phyloP scores from a whole-genome alignment of 345 rosid species.

The Lenwebbia sp. region DNA sequence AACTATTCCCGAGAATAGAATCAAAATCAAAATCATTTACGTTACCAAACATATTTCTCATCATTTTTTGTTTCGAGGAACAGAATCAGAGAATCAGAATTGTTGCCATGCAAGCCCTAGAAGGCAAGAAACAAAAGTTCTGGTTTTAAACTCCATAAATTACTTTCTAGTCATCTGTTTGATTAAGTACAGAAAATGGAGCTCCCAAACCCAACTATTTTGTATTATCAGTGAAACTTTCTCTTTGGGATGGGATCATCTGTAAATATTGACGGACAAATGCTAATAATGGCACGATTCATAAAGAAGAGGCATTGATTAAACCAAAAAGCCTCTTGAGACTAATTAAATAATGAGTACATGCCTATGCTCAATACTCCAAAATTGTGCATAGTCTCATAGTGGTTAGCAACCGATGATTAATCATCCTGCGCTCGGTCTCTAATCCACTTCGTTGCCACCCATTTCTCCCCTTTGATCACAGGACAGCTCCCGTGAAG shows the following conservation, averaged over 20 bases:
- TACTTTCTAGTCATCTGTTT: neutral
- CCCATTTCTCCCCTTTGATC: slow-evolving; percentile 79
- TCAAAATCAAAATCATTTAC: too few species aligned
- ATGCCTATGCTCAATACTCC: neutral
- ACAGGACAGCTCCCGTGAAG: slow-evolving; percentile 91
- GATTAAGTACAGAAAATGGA: neutral
- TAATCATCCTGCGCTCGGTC: slow-evolving; percentile 33
- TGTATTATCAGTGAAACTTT: neutral
- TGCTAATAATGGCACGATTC: neutral
- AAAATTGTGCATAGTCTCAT: neutral
- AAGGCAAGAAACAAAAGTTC: too few species aligned
- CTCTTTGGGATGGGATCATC: neutral
- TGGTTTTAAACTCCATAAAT: neutral
- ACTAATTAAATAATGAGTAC: neutral
- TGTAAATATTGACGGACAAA: neutral
- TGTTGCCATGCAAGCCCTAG: too few species aligned
- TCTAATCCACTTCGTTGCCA: slow-evolving; percentile 86
- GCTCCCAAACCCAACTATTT: neutral
- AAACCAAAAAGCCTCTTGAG: neutral
- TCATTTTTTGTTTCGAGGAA: too few species aligned
- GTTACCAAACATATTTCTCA: too few species aligned
- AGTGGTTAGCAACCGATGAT: neutral
- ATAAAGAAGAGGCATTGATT: neutral
- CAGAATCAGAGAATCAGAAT: too few species aligned
- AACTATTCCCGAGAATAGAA: too few species aligned